Evolutionary conservation across 345 rosid species (phyloP), one percentile per base, ranked within the genome.

Genomic region (Triadica sebifera): DNA sequence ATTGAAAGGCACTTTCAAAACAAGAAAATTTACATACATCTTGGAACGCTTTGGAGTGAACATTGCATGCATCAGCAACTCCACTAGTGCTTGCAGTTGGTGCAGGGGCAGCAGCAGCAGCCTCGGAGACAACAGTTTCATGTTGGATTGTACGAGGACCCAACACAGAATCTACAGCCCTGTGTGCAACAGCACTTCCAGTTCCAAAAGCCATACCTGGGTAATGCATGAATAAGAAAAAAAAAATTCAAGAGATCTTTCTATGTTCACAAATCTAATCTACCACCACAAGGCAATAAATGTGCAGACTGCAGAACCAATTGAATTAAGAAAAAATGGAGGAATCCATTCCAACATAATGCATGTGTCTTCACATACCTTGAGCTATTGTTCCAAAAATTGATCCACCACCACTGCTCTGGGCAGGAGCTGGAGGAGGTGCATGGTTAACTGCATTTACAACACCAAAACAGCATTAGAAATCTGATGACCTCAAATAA

Each of bases 131-230:
- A 43, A 84, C 91, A 64, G 80, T 72, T 81, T 95, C 98, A 46
- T 91, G 97, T 13, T 91, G 94, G 79, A 95, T 88, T 57, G 96
- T 89, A 64, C 99, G 91, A 55, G 97, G 98, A n/a, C 99, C 99
- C 87, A 95, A 37, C 71, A 93, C 90, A 15, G 98, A 86, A 86
- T 95, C 98, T 6, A 88, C 96, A 71, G 99, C 99, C 74, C 98
- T 87, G 76, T 91, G 99, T 52, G 99, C 98, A 64, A 95, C 79
- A 0, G 94, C 98, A 81, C 94, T 93, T 78, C 97, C 99, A 72
- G 94, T 90, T 6, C 98, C 99, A 78, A 90, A 91, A 76, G 99
- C 99, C 98, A 93, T 69, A 43, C 98, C 99, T 95, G 83, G 45
- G 47, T 6, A 63, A 0, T n/a, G 46, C 20, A 72, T 22, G 39